A percentile compares a stretch with the other conserved stretches of the same genome.
Conservation (phyloP, 208 protist genomes). For the Zelonia costaricensis region DNA sequence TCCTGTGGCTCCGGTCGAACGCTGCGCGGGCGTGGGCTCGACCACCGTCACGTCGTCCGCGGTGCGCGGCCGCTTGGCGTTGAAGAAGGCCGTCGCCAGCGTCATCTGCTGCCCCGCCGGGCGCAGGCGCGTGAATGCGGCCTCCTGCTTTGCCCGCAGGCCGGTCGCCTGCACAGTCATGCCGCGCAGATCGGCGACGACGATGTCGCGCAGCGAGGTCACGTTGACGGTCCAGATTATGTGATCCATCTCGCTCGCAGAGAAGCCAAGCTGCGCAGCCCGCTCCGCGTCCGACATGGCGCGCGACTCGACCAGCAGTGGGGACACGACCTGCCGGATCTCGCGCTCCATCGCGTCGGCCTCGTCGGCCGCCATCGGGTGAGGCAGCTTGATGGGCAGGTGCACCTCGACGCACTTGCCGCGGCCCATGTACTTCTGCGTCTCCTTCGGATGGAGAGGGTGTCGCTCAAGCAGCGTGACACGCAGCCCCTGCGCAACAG, state of each 20-base stretch:
- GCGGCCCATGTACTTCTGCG: slow-evolving; percentile 86
- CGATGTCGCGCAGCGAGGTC: slow-evolving; percentile 43
- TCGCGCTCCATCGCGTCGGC: slow-evolving; percentile 44
- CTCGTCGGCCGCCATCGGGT: slow-evolving; percentile 37
- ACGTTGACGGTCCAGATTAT: slow-evolving; percentile 72
- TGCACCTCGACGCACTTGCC: slow-evolving; percentile 84
- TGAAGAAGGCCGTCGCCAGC: slow-evolving; percentile 58
- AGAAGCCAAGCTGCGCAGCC: slow-evolving; percentile 49
- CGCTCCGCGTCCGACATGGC: slow-evolving; percentile 48
- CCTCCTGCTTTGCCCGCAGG: slow-evolving; percentile 32
- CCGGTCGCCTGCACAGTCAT: slow-evolving; percentile 82
- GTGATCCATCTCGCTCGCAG: slow-evolving; percentile 4
- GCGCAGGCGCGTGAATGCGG: slow-evolving; percentile 14
- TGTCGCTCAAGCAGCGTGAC: slow-evolving; percentile 83
- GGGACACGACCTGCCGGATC: slow-evolving; percentile 34
- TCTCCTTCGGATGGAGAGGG: slow-evolving; percentile 72
- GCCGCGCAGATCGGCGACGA: slow-evolving; percentile 79
- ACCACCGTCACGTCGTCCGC: slow-evolving; percentile 17
- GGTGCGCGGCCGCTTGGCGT: slow-evolving; percentile 23
- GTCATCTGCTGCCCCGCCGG: slow-evolving; percentile 46
- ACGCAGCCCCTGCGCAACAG: slow-evolving; percentile 40
- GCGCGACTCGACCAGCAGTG: slow-evolving; percentile 56
- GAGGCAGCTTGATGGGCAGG: slow-evolving; percentile 57
- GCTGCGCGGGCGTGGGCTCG: slow-evolving; percentile 14
- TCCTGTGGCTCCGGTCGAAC: not conserved